Conservation (phyloP, 2,329 filamentous ascomycete genomes). For the Diplodia scrobiculata region DNA sequence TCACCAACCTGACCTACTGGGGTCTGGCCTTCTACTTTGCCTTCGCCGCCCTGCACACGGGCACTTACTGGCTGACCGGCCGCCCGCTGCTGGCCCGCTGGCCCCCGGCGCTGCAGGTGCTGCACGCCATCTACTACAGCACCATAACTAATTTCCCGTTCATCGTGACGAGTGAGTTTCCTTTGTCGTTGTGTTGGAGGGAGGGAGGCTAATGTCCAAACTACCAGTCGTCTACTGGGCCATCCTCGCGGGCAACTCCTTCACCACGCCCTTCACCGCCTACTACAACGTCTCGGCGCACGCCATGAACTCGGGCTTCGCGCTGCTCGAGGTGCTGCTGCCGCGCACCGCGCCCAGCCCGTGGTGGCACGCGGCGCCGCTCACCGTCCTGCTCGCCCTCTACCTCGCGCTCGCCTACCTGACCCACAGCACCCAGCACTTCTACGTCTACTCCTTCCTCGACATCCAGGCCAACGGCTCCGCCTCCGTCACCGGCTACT, state of each 20-base stretch:
- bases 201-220: background rate
- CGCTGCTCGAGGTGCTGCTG: conserved; percentile 73
- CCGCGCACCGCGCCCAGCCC: conserved; percentile 65
- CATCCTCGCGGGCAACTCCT: conserved; percentile 42
- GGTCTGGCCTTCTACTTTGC: conserved; percentile 78
- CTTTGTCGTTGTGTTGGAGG: background rate
- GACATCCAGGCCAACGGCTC: conserved; percentile 55
- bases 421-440: conserved; percentile 67
- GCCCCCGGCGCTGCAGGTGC: conserved; percentile 43
- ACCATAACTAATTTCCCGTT: conserved; percentile 49
- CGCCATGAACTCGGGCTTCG: conserved; percentile 71
- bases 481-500: conserved; percentile 64
- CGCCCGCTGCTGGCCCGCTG: conserved; percentile 44
- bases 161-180: conserved; percentile 49
- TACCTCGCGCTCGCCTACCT: conserved; percentile 77
- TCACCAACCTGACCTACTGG: conserved; percentile 82
- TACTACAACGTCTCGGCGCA: conserved; percentile 72
- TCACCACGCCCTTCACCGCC: conserved; percentile 41
- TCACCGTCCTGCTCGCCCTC: conserved; percentile 68
- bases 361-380: conserved; percentile 66
- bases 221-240: conserved; percentile 49
- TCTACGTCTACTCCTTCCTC: conserved; percentile 80
- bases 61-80: conserved; percentile 58
- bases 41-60: conserved; percentile 67
- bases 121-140: conserved; percentile 48